Conservation (phyloP, 176 grass and related monocot species). For the Eragrostis curvula region DNA sequence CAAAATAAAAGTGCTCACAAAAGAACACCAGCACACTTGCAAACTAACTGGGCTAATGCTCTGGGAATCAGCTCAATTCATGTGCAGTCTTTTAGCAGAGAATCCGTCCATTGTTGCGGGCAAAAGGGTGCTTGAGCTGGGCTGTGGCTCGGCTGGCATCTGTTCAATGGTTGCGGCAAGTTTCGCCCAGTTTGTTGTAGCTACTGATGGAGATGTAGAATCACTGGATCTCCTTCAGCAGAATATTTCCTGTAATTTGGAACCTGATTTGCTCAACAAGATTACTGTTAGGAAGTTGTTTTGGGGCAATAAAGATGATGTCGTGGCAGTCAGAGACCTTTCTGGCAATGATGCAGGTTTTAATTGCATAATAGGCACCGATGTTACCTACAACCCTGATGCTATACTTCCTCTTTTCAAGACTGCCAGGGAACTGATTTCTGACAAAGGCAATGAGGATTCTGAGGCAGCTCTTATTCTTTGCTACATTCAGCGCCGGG, state of each 20-base stretch:
- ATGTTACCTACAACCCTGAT: conserved; percentile 82
- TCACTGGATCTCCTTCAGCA: conserved; percentile 73
- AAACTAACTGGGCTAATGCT: conserved; percentile 90
- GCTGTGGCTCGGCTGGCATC: conserved; percentile 83
- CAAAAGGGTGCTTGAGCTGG: conserved; percentile 86
- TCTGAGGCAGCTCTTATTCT: conserved; percentile 59
- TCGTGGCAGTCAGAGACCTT: conserved; percentile 51
- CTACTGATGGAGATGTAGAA: conserved; percentile 87
- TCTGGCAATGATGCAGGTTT: conserved; percentile 44
- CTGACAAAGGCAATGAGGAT: conserved; percentile 23
- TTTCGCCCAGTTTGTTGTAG: conserved; percentile 60
- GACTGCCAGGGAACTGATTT: conserved; percentile 77
- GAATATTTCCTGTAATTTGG: conserved; percentile 67
- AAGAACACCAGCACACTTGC: conserved; percentile 94
- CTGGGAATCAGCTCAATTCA: conserved; percentile 90
- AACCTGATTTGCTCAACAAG: conserved; percentile 47
- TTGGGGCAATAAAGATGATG: conserved; percentile 73
- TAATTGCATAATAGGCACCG: conserved; percentile 88
- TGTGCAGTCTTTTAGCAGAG: conserved; percentile 79
- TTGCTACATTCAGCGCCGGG: conserved; percentile 85
- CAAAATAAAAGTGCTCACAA: conserved; percentile 74
- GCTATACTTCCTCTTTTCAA: conserved; percentile 79
- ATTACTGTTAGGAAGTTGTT: conserved; percentile 61
- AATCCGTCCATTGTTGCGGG: conserved; percentile 75
- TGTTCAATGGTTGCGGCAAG: conserved; percentile 85